A percentile compares a stretch with the other conserved stretches of the same genome.
Evolutionary conservation across 2,329 filamentous ascomycete genomes (phyloP).

Genomic region (Colletotrichum costaricense): DNA sequence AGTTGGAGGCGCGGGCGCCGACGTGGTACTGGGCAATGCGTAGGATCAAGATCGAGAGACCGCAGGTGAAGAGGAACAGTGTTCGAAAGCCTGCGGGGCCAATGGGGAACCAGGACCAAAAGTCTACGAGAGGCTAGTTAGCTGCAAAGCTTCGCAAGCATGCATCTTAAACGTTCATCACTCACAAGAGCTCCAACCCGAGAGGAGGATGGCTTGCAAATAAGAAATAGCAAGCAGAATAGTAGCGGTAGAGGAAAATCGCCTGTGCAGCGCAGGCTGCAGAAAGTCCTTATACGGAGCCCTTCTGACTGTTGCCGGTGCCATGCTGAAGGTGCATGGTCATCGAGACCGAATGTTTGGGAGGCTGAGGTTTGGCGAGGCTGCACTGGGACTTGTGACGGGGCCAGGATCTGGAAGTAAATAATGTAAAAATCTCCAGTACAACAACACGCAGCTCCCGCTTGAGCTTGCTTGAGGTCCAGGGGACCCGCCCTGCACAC

Average conservation of each 20-base stretch:
- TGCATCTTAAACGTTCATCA: slow-evolving; percentile 41
- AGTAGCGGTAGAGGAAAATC: slow-evolving; percentile 83
- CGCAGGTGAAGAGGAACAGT: slow-evolving; percentile 79
- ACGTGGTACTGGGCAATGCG: slow-evolving; percentile 87
- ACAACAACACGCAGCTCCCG: slow-evolving; percentile 31
- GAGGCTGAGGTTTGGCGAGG: slow-evolving; percentile 38
- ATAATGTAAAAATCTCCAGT: slow-evolving; percentile 37
- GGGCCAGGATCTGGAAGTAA: slow-evolving; percentile 38
- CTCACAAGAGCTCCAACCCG: slow-evolving; percentile 77
- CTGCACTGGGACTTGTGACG: slow-evolving; percentile 34
- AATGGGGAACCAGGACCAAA: slow-evolving; percentile 90
- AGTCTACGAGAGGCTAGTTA: slow-evolving; percentile 58
- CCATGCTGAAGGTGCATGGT: slow-evolving; percentile 63
- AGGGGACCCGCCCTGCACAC: neutral
- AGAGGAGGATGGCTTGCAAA: slow-evolving; percentile 75
- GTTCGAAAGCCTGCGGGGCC: slow-evolving; percentile 81
- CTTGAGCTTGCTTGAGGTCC: slow-evolving; percentile 18
- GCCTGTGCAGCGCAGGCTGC: slow-evolving; percentile 86
- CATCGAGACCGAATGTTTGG: slow-evolving; percentile 44
- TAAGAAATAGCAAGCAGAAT: slow-evolving; percentile 80
- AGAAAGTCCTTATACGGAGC: slow-evolving; percentile 87
- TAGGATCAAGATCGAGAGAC: slow-evolving; percentile 83
- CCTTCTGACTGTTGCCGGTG: slow-evolving; percentile 64
- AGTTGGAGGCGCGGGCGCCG: slow-evolving; percentile 77
- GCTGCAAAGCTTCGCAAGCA: slow-evolving; percentile 12